Conservation (phyloP, 345 rosid species). For the Gynandropsis gynandra region DNA sequence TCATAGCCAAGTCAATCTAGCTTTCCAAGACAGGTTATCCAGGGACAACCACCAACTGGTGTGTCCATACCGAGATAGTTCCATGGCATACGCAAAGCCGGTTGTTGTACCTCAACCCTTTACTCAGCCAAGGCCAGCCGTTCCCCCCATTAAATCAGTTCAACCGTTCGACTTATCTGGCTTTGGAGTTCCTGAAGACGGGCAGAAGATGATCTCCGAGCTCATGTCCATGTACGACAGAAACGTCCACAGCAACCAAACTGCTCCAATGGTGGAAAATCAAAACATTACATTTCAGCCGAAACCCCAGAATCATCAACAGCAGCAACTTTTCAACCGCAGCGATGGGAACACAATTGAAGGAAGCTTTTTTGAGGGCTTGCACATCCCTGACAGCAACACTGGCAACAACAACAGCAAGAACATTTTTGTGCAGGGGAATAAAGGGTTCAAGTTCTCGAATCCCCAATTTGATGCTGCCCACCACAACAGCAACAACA, state of each 20-base stretch:
- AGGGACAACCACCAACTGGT: conserved; percentile 84
- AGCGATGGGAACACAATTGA: conserved; percentile 44
- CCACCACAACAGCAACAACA: conserved; percentile 19
- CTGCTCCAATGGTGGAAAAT: conserved; percentile 32
- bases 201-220: conserved; percentile 75
- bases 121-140: conserved; percentile 45
- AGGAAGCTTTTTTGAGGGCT: conserved; percentile 50
- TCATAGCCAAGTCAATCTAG: conserved; percentile 50
- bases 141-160: conserved; percentile 27
- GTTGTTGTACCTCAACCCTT: conserved; percentile 47
- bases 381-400: conserved; percentile 30
- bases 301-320: conserved; percentile 50
- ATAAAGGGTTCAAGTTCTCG: conserved; percentile 21
- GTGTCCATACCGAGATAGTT: conserved; percentile 47
- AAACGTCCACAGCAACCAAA: conserved; percentile 48
- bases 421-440: conserved; percentile 44
- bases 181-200: conserved; percentile 87
- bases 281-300: conserved; percentile 35
- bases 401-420: conserved; percentile 28
- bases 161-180: conserved; percentile 55
- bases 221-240: conserved; percentile 78
- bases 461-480: too few species aligned
- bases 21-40: conserved; percentile 58
- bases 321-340: conserved; percentile 37
- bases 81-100: conserved; percentile 51